Evolutionary conservation across 345 rosid genomes (phyloP), one percentile per base, ranked within the genome.

Genomic region (Eucalyptus guilfoylei): DNA sequence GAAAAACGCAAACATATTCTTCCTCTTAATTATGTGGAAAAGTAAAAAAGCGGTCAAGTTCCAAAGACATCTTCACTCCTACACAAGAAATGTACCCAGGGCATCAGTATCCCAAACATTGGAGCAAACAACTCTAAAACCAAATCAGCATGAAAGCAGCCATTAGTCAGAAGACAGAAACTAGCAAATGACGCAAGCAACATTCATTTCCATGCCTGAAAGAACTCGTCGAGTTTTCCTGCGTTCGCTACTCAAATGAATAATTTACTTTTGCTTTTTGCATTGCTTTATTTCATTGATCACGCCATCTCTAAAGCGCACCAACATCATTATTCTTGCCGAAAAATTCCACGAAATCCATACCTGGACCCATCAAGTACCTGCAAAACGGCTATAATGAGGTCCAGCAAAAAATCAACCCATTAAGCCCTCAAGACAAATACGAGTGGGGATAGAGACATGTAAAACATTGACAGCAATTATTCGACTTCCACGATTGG

Each of bases 281-380:
- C 88, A 93, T 88, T 93, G 95, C 88, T 92, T 95, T 76, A 95
- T 93, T 95, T 98, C 99, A 89, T 94, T 95, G 87, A 95, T 93
- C 47, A 95, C 89, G 32, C 99, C 98, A 28, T 96, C 96, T 21
- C 97, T 87, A n/a, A 85, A 98, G 94, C 23, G 97, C 93, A 87
- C 93, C 95, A 23, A 95, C 95, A 52, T 98, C 99, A 69, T 96
- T 94, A 91, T 98, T 97, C 95, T 97, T 98, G 91, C 99, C 99
- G 88, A 96, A 97, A 90, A 96, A 96, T 89, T 97, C 95, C 89
- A 98, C 97, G 85, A 95, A 97, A 34, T 95, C 93, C 99, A 97
- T 95, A 86, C 94, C 92, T 42, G 99, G 99, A 90, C 92, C 94
- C 99, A 96, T 95, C 92, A 97, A 91, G 92, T 97, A 98, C 99